phyloP scores from a whole-genome alignment of 2,329 filamentous ascomycete genomes.

The Trichoderma afroharzianum region DNA sequence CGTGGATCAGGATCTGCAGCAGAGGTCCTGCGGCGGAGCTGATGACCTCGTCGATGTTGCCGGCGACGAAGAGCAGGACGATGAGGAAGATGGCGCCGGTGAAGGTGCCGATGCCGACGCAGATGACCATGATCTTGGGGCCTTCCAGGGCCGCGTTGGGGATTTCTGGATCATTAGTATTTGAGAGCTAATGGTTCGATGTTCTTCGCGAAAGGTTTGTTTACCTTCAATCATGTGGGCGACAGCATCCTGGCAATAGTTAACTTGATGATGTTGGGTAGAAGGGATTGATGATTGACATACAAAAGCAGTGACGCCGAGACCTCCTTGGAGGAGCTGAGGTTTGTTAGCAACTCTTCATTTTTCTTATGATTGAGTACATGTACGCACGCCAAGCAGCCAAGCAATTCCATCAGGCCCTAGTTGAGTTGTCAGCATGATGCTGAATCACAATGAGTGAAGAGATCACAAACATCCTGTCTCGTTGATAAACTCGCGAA shows the following conservation, averaged over 20 bases:
- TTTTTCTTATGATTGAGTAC: neutral
- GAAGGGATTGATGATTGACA: neutral
- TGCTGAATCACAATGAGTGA: neutral
- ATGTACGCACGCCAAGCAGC: slow-evolving; percentile 28
- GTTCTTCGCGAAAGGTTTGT: accelerated
- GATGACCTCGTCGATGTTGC: slow-evolving; percentile 55
- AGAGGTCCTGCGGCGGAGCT: slow-evolving; percentile 53
- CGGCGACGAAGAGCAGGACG: slow-evolving; percentile 61
- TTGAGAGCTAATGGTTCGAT: neutral
- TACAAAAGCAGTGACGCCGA: slow-evolving; percentile 32
- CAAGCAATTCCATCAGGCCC: slow-evolving; percentile 34
- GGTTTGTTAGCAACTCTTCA: neutral
- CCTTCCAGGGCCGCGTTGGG: slow-evolving; percentile 30
- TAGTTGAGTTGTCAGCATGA: neutral
- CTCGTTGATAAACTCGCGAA: slow-evolving; percentile 31
- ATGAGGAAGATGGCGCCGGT: slow-evolving; percentile 62
- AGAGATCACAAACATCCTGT: slow-evolving; percentile 27
- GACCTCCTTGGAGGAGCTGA: slow-evolving; percentile 31
- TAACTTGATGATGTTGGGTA: neutral
- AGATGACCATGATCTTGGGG: slow-evolving; percentile 45
- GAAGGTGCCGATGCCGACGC: slow-evolving; percentile 58
- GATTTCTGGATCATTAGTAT: slow-evolving; percentile 25
- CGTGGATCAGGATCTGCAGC: slow-evolving; percentile 59
- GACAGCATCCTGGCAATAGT: slow-evolving; percentile 27
- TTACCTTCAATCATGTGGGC: slow-evolving; percentile 34